Evolutionary conservation across 805 yeast species (phyloP).

Genomic region (Starmerella bacillaris): DNA sequence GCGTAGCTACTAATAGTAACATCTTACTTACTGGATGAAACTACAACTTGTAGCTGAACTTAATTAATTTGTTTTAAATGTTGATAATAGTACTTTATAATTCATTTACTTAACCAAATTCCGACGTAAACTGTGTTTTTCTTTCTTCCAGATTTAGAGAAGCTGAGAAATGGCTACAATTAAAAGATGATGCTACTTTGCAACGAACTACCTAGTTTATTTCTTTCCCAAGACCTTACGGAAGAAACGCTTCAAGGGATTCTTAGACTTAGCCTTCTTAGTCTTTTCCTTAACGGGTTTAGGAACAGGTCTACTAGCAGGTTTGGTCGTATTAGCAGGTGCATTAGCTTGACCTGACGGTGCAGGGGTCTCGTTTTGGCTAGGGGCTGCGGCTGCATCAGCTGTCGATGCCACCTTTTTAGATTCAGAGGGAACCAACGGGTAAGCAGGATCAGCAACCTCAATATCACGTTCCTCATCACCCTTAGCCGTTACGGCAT

Average conservation of each 20-base stretch:
- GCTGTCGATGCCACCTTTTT: not conserved
- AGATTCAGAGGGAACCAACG: not conserved
- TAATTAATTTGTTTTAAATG: too few relatives aligned
- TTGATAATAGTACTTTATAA: too few relatives aligned
- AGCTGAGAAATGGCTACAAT: too few relatives aligned
- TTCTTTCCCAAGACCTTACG: not conserved
- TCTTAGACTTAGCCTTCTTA: not conserved
- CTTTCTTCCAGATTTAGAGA: too few relatives aligned
- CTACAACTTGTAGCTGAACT: too few relatives aligned
- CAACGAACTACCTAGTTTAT: too few relatives aligned
- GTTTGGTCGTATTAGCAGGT: not conserved
- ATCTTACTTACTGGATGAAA: too few relatives aligned
- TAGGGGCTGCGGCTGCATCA: not conserved
- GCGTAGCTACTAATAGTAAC: too few relatives aligned
- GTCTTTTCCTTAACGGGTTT: not conserved
- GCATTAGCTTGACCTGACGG: not conserved
- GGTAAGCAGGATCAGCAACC: not conserved
- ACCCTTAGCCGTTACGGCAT: not conserved
- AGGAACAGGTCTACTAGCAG: too few relatives aligned
- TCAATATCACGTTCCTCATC: not conserved
- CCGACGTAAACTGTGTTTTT: too few relatives aligned
- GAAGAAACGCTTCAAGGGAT: not conserved
- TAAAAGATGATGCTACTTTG: too few relatives aligned
- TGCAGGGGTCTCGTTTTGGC: not conserved
- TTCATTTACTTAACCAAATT: too few relatives aligned